These are phyloP conservation scores for Malus orientalis DNA, from an alignment of 306 rosid species.

Conservation along the genomic window DNA sequence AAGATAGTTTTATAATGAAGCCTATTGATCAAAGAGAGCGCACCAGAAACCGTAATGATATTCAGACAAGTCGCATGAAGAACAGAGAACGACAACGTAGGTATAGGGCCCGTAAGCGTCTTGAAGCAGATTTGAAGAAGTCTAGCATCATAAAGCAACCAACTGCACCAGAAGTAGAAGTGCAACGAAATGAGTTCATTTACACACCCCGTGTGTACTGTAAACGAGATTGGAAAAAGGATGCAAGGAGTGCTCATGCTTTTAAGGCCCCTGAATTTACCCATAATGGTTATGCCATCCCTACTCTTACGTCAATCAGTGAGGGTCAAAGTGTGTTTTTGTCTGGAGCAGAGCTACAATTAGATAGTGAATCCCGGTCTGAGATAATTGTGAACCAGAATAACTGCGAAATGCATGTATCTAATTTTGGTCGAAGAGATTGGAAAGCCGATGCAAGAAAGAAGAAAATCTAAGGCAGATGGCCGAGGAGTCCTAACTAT, in stretches of 20 bases:
- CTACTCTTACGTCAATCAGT: slow-evolving; percentile 17
- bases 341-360: slow-evolving; percentile 21
- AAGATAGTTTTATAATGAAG: slow-evolving; percentile 43
- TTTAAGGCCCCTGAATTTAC: slow-evolving; percentile 28
- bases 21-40: slow-evolving; percentile 37
- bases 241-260: slow-evolving; percentile 59
- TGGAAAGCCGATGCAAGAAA: slow-evolving; percentile 97
- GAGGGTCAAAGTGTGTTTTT: slow-evolving; percentile 24
- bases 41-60: slow-evolving; percentile 42
- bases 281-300: slow-evolving; percentile 22
- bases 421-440: slow-evolving; percentile 49
- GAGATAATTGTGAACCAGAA: slow-evolving; percentile 21
- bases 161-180: slow-evolving; percentile 20
- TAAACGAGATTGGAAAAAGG: slow-evolving; percentile 79
- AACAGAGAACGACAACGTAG: slow-evolving; percentile 89
- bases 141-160: slow-evolving; percentile 28
- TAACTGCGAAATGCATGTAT: slow-evolving; percentile 28
- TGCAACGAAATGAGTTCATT: slow-evolving; percentile 32
- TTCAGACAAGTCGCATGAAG: slow-evolving; percentile 60
- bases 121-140: slow-evolving; percentile 50
- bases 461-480: slow-evolving; percentile 40
- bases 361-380: slow-evolving; percentile 22
- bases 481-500: slow-evolving; percentile 8
- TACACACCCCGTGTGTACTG: slow-evolving; percentile 38
- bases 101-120: slow-evolving; percentile 88